Conservation (phyloP, 441 rosid genomes). For the Gossypium davidsonii region DNA sequence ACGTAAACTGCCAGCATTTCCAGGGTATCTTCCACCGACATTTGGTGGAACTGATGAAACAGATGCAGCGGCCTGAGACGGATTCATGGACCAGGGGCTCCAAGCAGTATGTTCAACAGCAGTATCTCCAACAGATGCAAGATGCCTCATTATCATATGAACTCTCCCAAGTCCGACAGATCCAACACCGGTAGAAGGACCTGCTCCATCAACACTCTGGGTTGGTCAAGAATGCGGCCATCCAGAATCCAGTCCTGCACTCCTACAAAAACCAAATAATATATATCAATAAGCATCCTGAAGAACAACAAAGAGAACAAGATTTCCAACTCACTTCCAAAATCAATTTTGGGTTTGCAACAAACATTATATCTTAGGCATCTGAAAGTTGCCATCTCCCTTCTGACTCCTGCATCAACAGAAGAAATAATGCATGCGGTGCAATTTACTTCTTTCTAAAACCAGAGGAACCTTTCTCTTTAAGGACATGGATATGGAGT, state of each 20-base stretch:
- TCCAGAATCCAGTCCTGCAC: conserved; percentile 67
- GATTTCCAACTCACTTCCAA: neutral
- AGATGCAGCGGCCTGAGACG: conserved; percentile 63
- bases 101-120: conserved; percentile 85
- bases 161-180: conserved; percentile 81
- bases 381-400: neutral
- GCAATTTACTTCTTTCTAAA: conserved; percentile 4
- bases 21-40: conserved; percentile 40
- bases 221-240: conserved; percentile 75
- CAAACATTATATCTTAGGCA: neutral
- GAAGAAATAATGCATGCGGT: neutral
- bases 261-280: conserved; percentile 31
- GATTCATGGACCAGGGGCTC: conserved; percentile 81
- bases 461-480: neutral
- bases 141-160: conserved; percentile 99
- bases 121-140: conserved; percentile 91
- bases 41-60: conserved; percentile 45
- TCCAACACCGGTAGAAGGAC: conserved; percentile 73
- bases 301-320: neutral
- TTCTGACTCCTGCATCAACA: neutral
- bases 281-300: neutral
- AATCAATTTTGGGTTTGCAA: neutral
- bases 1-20: conserved; percentile 47
- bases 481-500: neutral
- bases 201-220: conserved; percentile 80